A percentile compares a stretch with the other conserved stretches of the same genome.
Evolutionary conservation across 176 grass and related monocot genomes (phyloP).

Genomic region (Musa troglodytarum): DNA sequence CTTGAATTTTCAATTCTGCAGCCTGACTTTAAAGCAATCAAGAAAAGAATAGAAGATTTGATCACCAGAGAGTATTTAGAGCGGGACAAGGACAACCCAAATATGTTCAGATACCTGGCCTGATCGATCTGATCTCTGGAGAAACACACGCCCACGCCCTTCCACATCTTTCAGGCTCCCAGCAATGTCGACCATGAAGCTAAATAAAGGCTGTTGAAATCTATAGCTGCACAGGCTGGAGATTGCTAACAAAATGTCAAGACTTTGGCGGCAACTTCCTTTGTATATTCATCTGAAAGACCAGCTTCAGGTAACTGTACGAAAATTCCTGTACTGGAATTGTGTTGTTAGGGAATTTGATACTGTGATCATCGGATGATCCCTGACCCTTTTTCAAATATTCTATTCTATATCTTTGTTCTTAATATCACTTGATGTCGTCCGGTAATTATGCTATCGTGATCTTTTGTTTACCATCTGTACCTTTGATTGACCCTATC

Average conservation of each 20-base stretch:
- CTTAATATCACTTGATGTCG: not conserved
- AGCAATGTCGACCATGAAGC: not conserved
- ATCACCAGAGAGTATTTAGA: conserved; percentile 73
- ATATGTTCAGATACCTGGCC: conserved; percentile 71
- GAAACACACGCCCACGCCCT: not conserved
- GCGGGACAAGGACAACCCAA: conserved; percentile 58
- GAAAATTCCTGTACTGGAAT: not conserved
- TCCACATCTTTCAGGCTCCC: not conserved
- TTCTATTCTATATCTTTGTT: not conserved
- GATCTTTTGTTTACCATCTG: no score
- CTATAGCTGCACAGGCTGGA: not conserved
- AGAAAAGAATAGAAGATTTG: conserved; percentile 74
- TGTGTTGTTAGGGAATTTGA: not conserved
- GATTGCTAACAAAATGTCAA: not conserved
- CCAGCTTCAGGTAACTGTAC: not conserved
- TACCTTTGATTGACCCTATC: no score
- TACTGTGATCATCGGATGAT: not conserved
- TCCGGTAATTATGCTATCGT: not conserved
- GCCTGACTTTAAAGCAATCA: conserved; percentile 79
- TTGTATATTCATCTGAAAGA: conserved; percentile 6
- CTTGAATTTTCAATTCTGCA: conserved; percentile 9
- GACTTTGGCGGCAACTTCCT: not conserved
- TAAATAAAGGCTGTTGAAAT: not conserved
- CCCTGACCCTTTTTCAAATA: not conserved
- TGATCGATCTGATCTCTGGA: conserved; percentile 23